Conservation (phyloP, 208 protist genomes). For the Wallacemonas collosoma region DNA sequence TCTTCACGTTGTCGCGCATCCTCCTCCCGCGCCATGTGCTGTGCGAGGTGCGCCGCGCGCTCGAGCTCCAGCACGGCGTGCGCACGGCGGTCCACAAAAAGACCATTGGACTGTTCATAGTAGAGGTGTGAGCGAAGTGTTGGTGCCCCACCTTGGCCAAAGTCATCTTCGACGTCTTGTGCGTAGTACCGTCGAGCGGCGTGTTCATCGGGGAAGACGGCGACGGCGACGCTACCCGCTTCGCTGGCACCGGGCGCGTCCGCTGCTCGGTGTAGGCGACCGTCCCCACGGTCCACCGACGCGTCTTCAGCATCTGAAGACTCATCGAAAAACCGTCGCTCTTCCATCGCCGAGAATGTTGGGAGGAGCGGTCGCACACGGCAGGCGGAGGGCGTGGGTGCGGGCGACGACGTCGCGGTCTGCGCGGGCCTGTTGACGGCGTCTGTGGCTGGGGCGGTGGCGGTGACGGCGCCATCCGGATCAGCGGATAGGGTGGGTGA, state of each 20-base stretch:
- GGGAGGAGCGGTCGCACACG: background rate
- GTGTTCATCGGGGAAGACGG: background rate
- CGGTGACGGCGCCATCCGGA: too few relatives aligned
- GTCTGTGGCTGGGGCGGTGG: background rate
- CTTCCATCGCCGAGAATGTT: slow-evolving; percentile 6
- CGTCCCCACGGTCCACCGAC: too few relatives aligned
- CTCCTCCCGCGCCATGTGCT: slow-evolving; percentile 22
- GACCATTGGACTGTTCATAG: slow-evolving; percentile 53
- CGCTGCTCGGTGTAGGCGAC: too few relatives aligned
- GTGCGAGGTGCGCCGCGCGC: slow-evolving; percentile 23
- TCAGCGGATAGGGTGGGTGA: too few relatives aligned
- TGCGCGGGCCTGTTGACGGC: background rate
- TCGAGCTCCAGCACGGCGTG: slow-evolving; percentile 32
- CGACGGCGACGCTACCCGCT: background rate
- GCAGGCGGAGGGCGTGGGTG: background rate
- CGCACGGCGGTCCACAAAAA: slow-evolving; percentile 39
- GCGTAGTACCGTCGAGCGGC: slow-evolving; percentile 3
- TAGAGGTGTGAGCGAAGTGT: slow-evolving; percentile 62
- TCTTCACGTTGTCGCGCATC: slow-evolving; percentile 15
- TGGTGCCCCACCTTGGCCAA: slow-evolving; percentile 25
- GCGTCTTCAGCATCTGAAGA: background rate
- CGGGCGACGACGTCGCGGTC: background rate
- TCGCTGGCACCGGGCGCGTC: background rate
- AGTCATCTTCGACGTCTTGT: background rate
- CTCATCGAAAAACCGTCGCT: slow-evolving; percentile 1